Conservation (phyloP, 176 grass and related monocot genomes). For the Chloris gayana region DNA sequence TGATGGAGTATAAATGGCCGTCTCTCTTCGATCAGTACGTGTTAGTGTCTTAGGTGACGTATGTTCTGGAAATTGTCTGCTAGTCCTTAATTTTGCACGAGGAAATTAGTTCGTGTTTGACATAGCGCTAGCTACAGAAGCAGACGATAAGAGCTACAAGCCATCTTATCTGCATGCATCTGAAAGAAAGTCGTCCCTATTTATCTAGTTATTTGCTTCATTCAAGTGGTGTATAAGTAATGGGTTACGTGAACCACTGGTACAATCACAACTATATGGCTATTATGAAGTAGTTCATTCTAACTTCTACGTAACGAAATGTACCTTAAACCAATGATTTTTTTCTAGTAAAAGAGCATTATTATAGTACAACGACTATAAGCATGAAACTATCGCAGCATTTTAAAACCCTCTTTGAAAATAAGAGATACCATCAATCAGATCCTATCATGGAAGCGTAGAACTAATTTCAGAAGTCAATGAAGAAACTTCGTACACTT, state of each 20-base stretch:
- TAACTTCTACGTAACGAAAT: not conserved
- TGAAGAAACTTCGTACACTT: slow-evolving; percentile 17
- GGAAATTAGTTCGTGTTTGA: not conserved
- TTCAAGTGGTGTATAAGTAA: not conserved
- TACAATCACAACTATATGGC: not conserved
- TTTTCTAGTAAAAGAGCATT: not conserved
- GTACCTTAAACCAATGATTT: not conserved
- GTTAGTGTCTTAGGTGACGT: not conserved
- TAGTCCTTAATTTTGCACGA: not conserved
- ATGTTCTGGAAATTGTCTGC: not conserved
- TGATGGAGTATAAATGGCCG: too few species aligned
- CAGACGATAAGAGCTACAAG: not conserved
- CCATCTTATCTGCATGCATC: not conserved
- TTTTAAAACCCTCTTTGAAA: not conserved
- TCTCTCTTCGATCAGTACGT: not conserved
- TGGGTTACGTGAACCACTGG: not conserved
- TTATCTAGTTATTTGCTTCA: not conserved
- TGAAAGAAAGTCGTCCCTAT: not conserved
- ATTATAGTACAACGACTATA: not conserved
- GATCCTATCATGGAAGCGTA: not conserved
- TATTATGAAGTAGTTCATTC: not conserved
- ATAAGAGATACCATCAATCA: not conserved
- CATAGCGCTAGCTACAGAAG: not conserved
- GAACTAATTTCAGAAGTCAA: too few species aligned
- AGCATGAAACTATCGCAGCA: not conserved